A percentile compares a stretch with the other conserved stretches of the same genome.
These are phyloP conservation scores for Dysphania ambrosioides DNA, from an alignment of 148 eudicot genomes.

Conservation along the genomic window DNA sequence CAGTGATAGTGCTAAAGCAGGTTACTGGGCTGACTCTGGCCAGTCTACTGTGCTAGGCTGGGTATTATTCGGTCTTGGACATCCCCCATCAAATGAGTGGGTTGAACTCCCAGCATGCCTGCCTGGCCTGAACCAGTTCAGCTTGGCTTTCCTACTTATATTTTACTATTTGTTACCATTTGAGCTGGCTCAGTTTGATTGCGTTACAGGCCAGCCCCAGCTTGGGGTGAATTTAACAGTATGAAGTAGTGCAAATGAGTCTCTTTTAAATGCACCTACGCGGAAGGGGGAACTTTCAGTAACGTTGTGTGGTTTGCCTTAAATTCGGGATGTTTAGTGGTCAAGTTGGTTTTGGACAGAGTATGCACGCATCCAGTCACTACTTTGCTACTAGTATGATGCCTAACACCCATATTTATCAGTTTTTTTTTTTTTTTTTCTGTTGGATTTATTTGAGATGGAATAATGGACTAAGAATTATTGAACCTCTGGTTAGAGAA, in stretches of 20 bases:
- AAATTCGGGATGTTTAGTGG: not conserved
- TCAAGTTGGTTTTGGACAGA: constrained; percentile 1
- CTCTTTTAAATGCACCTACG: not conserved
- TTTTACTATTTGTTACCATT: too few species aligned
- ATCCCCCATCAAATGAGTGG: not conserved
- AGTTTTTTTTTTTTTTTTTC: constrained; percentile 5
- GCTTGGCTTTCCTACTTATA: too few species aligned
- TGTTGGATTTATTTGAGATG: constrained; percentile 6
- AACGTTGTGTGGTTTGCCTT: constrained; percentile 14
- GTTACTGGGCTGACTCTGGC: not conserved
- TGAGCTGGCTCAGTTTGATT: not conserved
- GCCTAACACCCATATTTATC: not conserved
- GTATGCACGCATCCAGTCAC: not conserved
- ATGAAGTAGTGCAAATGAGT: not conserved
- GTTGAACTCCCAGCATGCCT: not conserved
- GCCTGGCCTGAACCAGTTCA: too few species aligned
- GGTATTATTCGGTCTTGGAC: too few species aligned
- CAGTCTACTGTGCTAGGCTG: not conserved
- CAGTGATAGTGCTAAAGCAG: not conserved
- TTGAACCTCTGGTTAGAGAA: constrained; percentile 4
- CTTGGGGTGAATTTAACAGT: not conserved
- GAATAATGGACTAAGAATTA: constrained; percentile 6
- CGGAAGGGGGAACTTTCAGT: not conserved
- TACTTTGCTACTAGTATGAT: constrained; percentile 1
- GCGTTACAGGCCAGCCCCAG: not conserved